Base-by-base conservation (phyloP, 2,329 filamentous ascomycete species). In the Mycosphaerelloides madeirae region DNA sequence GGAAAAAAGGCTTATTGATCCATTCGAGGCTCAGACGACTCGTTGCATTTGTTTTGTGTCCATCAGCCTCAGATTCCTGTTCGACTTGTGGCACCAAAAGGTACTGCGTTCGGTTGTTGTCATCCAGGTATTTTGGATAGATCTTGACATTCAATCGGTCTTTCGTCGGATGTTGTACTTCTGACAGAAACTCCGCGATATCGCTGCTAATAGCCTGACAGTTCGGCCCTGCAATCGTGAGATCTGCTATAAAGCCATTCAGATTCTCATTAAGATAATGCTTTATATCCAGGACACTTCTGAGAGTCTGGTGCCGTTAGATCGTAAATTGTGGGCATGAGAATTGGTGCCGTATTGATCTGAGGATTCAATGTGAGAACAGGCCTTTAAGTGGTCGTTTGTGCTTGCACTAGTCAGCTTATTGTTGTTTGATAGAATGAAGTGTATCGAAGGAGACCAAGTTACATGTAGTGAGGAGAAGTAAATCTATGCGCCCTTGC, bases 1-100 rank as follows among this genome's bases (percentile, higher is more conserved):
- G 59, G 44, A 62, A 63, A 31, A 41, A 54, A 5, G 57, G 59
- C 3, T 53, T 35, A 31, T 63, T 61, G 36, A 31, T 57, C 59
- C 59, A 63, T 5, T 41, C 42, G 33, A 63, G 56, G 3, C 43
- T 32, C 3, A 62, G 45, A 28, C 60, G 54, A 43, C 59, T 60
- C 3, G 25, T 46, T 22, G 34, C 28, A 13, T 50, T 55, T 34
- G 39, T 54, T 8, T 42, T 46, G 14, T 32, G 11, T 12, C 29
- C 55, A 38, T 56, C 55, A 29, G 33, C 41, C 9, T 22, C 38
- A 8, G 56, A 49, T 18, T 35, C 25, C 8, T 29, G 42, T 4
- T 53, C 52, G 15, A 56, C 22, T 3, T 44, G 19, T 3, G 47
- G 20, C 3, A 41, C 18, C 19, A 58, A 40, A 29, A 58, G 43